phyloP scores from a whole-genome alignment of 192 early-diverging fungal species.

The Umbelopsis ramanniana region DNA sequence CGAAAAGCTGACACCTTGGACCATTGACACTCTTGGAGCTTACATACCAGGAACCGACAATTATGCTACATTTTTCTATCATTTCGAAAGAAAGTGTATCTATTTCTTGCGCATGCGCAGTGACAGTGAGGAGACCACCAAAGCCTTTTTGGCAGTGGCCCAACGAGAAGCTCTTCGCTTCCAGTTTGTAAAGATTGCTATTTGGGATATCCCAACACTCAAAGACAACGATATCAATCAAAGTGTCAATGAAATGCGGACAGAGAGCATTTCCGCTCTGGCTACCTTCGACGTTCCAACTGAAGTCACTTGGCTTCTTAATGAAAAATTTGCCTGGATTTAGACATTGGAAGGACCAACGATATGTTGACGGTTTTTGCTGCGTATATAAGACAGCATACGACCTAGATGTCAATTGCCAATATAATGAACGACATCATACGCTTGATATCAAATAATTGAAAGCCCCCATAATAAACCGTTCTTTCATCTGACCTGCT shows the following conservation, averaged over 20 bases:
- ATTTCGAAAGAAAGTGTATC: neutral
- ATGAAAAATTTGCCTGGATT: constrained; percentile 25
- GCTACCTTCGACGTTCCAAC: neutral
- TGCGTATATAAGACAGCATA: neutral
- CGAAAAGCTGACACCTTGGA: neutral
- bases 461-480: too few species aligned
- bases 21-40: constrained; percentile 13
- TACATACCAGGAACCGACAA: constrained; percentile 12
- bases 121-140: constrained; percentile 13
- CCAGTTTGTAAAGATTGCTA: neutral
- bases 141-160: neutral
- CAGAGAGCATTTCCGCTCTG: constrained; percentile 8
- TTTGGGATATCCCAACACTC: constrained; percentile 15
- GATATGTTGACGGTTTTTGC: neutral
- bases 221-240: neutral
- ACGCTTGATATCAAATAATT: neutral
- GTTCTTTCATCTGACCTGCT: too few species aligned
- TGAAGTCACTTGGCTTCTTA: constrained; percentile 1
- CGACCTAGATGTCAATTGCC: neutral
- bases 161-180: constrained; percentile 15
- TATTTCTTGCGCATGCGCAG: constrained; percentile 23
- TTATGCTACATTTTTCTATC: constrained; percentile 13
- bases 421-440: too few species aligned
- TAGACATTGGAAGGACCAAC: neutral
- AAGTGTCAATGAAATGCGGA: neutral